A percentile compares a stretch with the other conserved stretches of the same genome.
These are phyloP conservation scores for Physcomitrellopsis africana DNA, from an alignment of 225 moss, liverwort and hornwort genomes.

Conservation along the genomic window DNA sequence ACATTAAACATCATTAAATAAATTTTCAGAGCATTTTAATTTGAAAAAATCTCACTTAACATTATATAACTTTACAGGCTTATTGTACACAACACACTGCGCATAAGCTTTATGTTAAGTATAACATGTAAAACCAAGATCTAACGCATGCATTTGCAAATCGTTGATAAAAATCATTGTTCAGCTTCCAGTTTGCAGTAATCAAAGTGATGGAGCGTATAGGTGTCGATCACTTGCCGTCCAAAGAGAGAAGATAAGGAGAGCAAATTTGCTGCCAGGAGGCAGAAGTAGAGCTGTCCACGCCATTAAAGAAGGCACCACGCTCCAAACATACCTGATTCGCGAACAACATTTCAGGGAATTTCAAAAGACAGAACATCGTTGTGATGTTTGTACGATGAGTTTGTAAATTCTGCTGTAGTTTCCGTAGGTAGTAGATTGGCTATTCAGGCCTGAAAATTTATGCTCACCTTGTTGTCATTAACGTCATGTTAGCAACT, in stretches of 20 bases:
- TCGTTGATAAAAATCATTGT: neutral
- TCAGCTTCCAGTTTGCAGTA: constrained; percentile 3
- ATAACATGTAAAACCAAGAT: constrained; percentile 9
- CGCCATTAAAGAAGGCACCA: constrained; percentile 81
- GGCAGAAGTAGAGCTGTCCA: constrained; percentile 88
- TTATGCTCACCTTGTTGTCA: constrained; percentile 50
- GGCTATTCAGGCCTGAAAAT: constrained; percentile 21
- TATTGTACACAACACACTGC: neutral
- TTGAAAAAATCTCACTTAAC: neutral
- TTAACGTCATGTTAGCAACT: constrained; percentile 50
- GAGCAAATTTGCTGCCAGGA: constrained; percentile 66
- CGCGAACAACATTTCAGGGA: constrained; percentile 12
- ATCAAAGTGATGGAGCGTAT: constrained; percentile 5
- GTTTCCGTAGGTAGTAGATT: constrained; percentile 7
- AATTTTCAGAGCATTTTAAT: too few relatives aligned
- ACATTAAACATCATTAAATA: neutral
- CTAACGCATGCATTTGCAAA: neutral
- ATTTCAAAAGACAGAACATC: neutral
- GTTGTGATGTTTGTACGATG: neutral
- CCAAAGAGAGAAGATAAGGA: constrained; percentile 80
- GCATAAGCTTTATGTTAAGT: constrained; percentile 6
- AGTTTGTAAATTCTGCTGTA: neutral
- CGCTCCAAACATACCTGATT: constrained; percentile 91
- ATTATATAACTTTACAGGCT: neutral
- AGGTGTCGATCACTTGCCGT: constrained; percentile 46